Evolutionary conservation across 2,329 filamentous ascomycete genomes (phyloP), one percentile per base, ranked within the genome.

Genomic region (Diaporthe destruens): DNA sequence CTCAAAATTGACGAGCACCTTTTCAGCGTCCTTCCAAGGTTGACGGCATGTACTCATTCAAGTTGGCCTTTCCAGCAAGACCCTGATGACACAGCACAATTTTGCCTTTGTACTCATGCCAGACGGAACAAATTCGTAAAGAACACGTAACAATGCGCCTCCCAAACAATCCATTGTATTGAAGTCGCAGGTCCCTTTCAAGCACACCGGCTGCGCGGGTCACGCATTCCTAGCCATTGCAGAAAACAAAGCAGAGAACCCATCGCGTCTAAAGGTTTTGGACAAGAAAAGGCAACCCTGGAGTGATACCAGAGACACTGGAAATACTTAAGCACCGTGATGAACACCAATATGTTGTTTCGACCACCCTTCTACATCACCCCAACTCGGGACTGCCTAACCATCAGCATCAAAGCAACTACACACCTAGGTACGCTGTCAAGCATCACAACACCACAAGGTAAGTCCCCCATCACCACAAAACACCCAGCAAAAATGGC

Each of bases 271-370:
- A 7, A 7, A 1, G 7, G 25, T 6, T 1, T 1, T 20, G 12
- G 3, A 65, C 20, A 51, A 66, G 36, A 44, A 16, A 20, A 39
- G n/a, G n/a, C n/a, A n/a, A n/a, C n/a, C n/a, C n/a, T 2, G 25
- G 1, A 1, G 11, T 1, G 12, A n/a, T 2, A 2, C 3, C 34
- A 8, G 14, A 12, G 5, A 2, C 2, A 18, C 0, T 8, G 6
- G 6, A 6, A 18, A 11, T 36, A 66, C 36, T 39, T 51, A 29
- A 53, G 6, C 3, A 4, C 6, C 16, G 5, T 36, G 2, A 5
- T 36, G 9, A 39, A 9, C 20, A 5, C 14, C 6, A 23, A 0
- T 2, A 29, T 20, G 2, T 3, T 3, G 20, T 11, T 39, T 25
- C 8, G n/a, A 0, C 3, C 3, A 51, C 11, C 12, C 18, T 25